Evolutionary conservation across 371 early-diverging fungal species (phyloP).

Genomic region (Apophysomyces ossiformis): DNA sequence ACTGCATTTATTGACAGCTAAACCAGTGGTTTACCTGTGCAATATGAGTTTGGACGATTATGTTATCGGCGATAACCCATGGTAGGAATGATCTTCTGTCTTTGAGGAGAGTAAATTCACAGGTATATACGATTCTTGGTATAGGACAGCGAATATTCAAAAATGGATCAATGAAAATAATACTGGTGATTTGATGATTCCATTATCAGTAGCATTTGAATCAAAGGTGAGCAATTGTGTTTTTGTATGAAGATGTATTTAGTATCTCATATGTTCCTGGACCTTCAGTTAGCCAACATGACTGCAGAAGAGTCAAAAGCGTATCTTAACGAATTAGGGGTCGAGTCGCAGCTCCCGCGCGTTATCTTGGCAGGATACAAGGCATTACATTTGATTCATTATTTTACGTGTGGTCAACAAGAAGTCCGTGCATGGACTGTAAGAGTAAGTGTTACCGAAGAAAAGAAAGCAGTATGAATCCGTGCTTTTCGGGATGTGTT

Average conservation of each 20-base stretch:
- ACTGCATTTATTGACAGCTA: constrained; percentile 87
- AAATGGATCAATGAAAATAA: constrained; percentile 90
- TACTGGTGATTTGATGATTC: constrained; percentile 85
- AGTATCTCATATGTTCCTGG: not conserved
- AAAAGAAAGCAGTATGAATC: not conserved
- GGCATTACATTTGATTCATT: constrained; percentile 87
- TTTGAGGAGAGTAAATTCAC: no score
- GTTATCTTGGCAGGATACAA: constrained; percentile 87
- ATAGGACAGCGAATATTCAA: constrained; percentile 67
- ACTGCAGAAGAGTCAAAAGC: constrained; percentile 45
- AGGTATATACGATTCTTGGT: no score
- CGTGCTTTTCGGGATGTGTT: not conserved
- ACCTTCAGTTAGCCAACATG: constrained; percentile 45
- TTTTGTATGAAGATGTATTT: not conserved
- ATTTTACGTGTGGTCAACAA: constrained; percentile 88
- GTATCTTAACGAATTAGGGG: constrained; percentile 38
- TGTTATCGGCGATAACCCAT: constrained; percentile 68
- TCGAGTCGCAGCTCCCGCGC: constrained; percentile 68
- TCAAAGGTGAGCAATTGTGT: constrained; percentile 25
- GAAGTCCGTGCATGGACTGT: constrained; percentile 90
- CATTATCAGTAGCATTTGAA: constrained; percentile 87
- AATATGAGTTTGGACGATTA: constrained; percentile 84
- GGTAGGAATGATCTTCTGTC: constrained; percentile 21
- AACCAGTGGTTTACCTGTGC: constrained; percentile 93
- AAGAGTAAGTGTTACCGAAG: constrained; percentile 35